Conservation (phyloP, 1,284 basidiomycete species). For the Ganoderma resinaceum region DNA sequence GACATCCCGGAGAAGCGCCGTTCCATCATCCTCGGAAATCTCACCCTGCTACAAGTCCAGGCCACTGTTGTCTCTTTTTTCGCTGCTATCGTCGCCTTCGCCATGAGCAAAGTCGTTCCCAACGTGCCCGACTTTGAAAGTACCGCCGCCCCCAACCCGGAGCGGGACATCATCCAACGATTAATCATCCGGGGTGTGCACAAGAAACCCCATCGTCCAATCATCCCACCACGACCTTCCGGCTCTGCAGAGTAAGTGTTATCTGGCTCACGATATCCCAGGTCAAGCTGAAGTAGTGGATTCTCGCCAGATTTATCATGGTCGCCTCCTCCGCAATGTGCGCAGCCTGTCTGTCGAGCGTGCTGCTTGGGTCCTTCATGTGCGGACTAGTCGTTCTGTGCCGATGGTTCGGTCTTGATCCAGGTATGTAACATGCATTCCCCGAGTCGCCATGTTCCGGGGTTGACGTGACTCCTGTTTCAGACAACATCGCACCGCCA, state of each 20-base stretch:
- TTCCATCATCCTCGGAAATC: slow-evolving; percentile 81
- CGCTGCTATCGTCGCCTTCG: slow-evolving; percentile 82
- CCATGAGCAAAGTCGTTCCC: slow-evolving; percentile 59
- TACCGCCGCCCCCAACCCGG: not conserved
- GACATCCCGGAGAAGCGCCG: slow-evolving; percentile 75
- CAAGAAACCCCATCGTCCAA: slow-evolving; percentile 25
- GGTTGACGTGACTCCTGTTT: slow-evolving; percentile 14
- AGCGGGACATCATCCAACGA: slow-evolving; percentile 1
- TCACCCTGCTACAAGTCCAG: slow-evolving; percentile 92
- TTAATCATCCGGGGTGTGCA: slow-evolving; percentile 22
- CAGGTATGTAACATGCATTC: slow-evolving; percentile 59
- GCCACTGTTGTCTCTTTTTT: slow-evolving; percentile 90
- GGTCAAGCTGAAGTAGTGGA: not conserved
- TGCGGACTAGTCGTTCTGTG: slow-evolving; percentile 85
- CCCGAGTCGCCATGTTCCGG: slow-evolving; percentile 1
- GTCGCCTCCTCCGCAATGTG: slow-evolving; percentile 92
- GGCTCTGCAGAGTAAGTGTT: slow-evolving; percentile 61
- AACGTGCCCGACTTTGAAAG: slow-evolving; percentile 7
- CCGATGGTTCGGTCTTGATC: slow-evolving; percentile 80
- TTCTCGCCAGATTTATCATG: slow-evolving; percentile 69
- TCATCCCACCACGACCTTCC: slow-evolving; percentile 38
- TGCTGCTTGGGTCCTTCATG: slow-evolving; percentile 93
- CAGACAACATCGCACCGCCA: slow-evolving; percentile 95
- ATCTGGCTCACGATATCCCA: not conserved
- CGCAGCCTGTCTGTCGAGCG: slow-evolving; percentile 81